Conservation (phyloP, 306 rosid species). For the Acacia confusa region DNA sequence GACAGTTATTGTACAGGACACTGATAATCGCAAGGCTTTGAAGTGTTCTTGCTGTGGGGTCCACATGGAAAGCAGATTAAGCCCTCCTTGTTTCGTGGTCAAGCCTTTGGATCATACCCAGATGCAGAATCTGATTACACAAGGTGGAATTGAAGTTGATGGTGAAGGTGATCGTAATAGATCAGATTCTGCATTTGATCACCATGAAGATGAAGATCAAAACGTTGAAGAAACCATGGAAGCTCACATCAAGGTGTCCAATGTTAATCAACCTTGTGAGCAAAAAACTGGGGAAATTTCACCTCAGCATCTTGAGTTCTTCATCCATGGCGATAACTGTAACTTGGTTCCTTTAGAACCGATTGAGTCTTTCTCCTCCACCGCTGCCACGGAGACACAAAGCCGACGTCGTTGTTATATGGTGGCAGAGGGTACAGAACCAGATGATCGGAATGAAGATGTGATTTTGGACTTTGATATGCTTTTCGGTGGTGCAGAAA, state of each 20-base stretch:
- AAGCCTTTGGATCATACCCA: conserved; percentile 65
- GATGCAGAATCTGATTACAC: conserved; percentile 49
- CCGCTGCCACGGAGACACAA: conserved; percentile 29
- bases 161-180: conserved; percentile 48
- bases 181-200: conserved; percentile 49
- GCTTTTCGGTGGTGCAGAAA: conserved; percentile 42
- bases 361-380: conserved; percentile 41
- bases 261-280: conserved; percentile 45
- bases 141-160: conserved; percentile 39
- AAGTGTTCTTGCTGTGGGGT: conserved; percentile 84
- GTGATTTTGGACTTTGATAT: conserved; percentile 79
- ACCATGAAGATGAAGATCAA: conserved; percentile 43
- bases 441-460: conserved; percentile 43
- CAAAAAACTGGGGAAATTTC: conserved; percentile 36
- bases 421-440: conserved; percentile 43
- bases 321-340: conserved; percentile 70
- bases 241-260: conserved; percentile 40
- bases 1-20: conserved; percentile 41
- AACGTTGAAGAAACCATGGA: conserved; percentile 45
- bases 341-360: conserved; percentile 73
- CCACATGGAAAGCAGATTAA: conserved; percentile 47
- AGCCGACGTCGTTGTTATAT: conserved; percentile 33
- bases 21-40: conserved; percentile 44
- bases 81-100: conserved; percentile 62
- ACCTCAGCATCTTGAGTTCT: conserved; percentile 75